Base-by-base conservation (phyloP, 208 protist species). In the Entamoeba invadens region DNA sequence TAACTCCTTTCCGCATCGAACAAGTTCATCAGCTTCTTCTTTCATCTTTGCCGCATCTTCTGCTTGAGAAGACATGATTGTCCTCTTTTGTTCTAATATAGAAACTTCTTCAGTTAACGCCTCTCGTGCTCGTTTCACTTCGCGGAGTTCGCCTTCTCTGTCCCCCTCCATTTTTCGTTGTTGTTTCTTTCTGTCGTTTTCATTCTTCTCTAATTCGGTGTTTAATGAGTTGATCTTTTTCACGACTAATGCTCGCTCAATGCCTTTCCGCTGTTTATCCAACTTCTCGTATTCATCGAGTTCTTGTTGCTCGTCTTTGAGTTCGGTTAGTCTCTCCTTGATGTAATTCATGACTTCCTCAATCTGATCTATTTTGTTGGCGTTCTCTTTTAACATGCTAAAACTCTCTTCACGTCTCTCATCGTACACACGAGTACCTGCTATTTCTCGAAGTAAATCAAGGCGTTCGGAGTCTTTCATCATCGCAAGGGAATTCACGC, bases 391-490 rank as follows among this genome's bases (percentile, higher is more conserved):
- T 92, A 99, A 96, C 92, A 99, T 98, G 45, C 97, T 96, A 38
- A 98, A 91, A 72, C 97, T 98, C 94, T 99, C 98, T 31, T 93
- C 95, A 10, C 98, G 96, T 12, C 97, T 95, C 38, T 98, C 95
- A 92, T 99, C 98, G 95, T 99, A 99, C 16, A 95, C 94, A 38
- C 94, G 46, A 21, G 96, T 96, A n/a, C 98, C 98, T 0, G 98
- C 98, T 0, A 99, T 97, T 93, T 99, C 98, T 94, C 99, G 99
- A 91, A 99, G 97, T 50, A 99, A 95, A 45, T 98, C 96, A 25
- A 99, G 97, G 12, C 98, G 96, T 31, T 98, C 97, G 8, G 96
- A 95, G 91, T 99, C 98, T 93, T 96, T 98, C 97, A 99, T 99
- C 94, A 96, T 97, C 3, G 98, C 97, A n/a, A 99, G 95, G n/a